Evolutionary conservation across 768 basidiomycete genomes (phyloP).

Genomic region (Rhizopogon vinicolor): DNA sequence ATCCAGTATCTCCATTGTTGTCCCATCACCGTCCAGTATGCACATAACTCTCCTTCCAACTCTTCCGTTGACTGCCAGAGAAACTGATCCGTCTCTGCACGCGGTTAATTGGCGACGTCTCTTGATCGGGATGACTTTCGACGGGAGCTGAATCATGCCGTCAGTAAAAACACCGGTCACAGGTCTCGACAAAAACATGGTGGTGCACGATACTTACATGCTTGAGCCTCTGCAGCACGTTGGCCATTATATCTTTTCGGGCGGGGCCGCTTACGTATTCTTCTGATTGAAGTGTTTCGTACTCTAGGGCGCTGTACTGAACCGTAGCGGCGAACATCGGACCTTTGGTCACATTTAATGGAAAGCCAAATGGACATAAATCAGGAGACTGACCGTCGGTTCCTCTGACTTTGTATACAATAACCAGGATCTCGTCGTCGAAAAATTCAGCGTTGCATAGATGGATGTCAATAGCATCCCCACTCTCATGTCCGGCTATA

Average conservation of each 20-base stretch:
- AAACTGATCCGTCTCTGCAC: conserved; percentile 47
- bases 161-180: conserved; percentile 26
- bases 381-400: conserved; percentile 39
- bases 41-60: conserved; percentile 71
- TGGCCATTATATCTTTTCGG: conserved; percentile 64
- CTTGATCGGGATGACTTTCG: conserved; percentile 47
- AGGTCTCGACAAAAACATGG: conserved; percentile 26
- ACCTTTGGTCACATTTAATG: conserved; percentile 37
- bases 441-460: conserved; percentile 73
- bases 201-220: conserved; percentile 48
- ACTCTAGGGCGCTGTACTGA: conserved; percentile 57
- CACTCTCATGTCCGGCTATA: conserved; percentile 28
- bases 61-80: conserved; percentile 71
- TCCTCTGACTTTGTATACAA: conserved; percentile 53
- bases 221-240: conserved; percentile 51
- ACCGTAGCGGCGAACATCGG: conserved; percentile 58
- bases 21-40: conserved; percentile 61
- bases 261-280: conserved; percentile 48
- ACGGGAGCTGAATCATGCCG: conserved; percentile 41
- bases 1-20: conserved; percentile 68
- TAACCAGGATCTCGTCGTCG: conserved; percentile 65
- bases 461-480: conserved; percentile 35
- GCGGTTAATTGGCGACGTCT: conserved; percentile 52
- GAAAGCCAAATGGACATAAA: conserved; percentile 15
- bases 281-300: conserved; percentile 45